phyloP scores from a whole-genome alignment of 2,329 filamentous ascomycete genomes.

The Lachnellula hyalina region DNA sequence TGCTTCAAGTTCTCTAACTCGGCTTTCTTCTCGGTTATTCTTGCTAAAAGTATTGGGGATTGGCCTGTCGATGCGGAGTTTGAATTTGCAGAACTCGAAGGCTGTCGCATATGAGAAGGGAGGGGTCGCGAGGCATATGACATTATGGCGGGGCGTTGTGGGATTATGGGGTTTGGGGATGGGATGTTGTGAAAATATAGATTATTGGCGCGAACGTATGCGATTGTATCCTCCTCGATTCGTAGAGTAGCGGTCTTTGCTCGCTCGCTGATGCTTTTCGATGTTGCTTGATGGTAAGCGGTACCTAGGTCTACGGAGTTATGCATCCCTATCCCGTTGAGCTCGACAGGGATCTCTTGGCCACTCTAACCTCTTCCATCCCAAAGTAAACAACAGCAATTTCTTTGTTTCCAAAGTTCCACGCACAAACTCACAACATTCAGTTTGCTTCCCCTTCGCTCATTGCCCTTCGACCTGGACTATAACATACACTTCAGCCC shows the following conservation, averaged over 20 bases:
- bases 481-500: not conserved
- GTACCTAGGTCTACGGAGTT: not conserved
- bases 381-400: not conserved
- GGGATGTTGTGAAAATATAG: not conserved
- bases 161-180: not conserved
- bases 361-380: not conserved
- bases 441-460: not conserved
- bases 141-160: conserved; percentile 35
- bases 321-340: not conserved
- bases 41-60: conserved; percentile 64
- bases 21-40: conserved; percentile 80
- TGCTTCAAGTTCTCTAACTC: conserved; percentile 76
- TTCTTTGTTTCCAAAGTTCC: not conserved
- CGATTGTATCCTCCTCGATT: no score
- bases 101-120: conserved; percentile 62
- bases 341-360: not conserved
- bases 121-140: conserved; percentile 53
- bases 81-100: conserved; percentile 45
- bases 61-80: conserved; percentile 48
- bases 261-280: no score
- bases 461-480: not conserved
- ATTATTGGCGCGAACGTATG: no score
- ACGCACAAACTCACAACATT: not conserved
- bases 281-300: no score
- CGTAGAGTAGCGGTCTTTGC: no score